Evolutionary conservation across 2,329 filamentous ascomycete genomes (phyloP).

Genomic region (Penicillium corylophilum): DNA sequence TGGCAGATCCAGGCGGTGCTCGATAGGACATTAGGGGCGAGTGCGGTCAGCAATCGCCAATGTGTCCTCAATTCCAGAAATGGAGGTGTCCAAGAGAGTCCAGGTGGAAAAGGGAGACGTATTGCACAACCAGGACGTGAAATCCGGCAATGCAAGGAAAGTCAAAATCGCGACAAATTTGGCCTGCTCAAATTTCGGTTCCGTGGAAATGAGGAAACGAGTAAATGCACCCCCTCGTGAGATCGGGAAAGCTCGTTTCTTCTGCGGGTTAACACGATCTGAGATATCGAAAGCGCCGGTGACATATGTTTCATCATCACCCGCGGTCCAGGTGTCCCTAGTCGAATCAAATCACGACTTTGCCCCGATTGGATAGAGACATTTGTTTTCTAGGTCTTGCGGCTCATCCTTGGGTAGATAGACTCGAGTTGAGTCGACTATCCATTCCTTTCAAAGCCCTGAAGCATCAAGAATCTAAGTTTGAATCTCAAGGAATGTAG

Average conservation of each 20-base stretch:
- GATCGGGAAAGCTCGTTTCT: not conserved
- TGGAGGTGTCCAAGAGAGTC: not conserved
- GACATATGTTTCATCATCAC: not conserved
- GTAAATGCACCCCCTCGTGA: not conserved
- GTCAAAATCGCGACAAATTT: not conserved
- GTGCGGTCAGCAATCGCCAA: not conserved
- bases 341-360: not conserved
- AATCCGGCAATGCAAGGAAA: not conserved
- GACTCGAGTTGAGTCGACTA: too few species aligned
- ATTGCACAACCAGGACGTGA: not conserved
- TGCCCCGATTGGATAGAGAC: not conserved
- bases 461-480: not conserved
- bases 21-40: not conserved
- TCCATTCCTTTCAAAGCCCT: not conserved
- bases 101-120: not conserved
- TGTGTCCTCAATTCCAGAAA: not conserved
- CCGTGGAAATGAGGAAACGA: not conserved
- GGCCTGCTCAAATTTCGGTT: not conserved
- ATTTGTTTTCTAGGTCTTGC: not conserved
- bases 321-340: not conserved
- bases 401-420: too few species aligned
- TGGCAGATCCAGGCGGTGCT: not conserved
- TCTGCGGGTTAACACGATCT: not conserved
- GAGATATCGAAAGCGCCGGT: not conserved
- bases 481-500: not conserved